Evolutionary conservation across 768 basidiomycete species (phyloP).

Genomic region (Pisolithus marmoratus): DNA sequence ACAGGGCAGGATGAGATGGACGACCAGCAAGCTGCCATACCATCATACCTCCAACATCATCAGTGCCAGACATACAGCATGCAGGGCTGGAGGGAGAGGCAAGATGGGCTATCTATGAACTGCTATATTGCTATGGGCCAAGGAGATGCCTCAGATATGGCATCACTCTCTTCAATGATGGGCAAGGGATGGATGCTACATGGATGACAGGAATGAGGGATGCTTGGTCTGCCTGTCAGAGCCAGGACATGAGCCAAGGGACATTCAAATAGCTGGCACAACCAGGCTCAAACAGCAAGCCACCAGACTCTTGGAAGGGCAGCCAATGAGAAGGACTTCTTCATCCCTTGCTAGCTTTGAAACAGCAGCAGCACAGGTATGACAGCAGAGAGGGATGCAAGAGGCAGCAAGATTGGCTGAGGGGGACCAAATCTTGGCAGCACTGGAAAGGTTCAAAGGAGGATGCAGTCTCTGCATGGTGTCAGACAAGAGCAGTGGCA

Average conservation of each 20-base stretch:
- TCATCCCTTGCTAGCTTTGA: too few species aligned
- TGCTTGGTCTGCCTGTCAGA: background rate
- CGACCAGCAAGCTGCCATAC: background rate
- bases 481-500: background rate
- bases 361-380: too few species aligned
- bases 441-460: too few species aligned
- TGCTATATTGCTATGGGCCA: background rate
- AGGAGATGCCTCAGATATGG: conserved; percentile 1
- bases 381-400: too few species aligned
- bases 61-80: background rate
- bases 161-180: background rate
- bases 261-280: background rate
- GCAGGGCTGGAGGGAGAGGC: background rate
- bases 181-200: background rate
- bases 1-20: conserved; percentile 14
- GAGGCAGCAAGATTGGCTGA: too few species aligned
- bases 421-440: too few species aligned
- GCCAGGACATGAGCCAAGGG: background rate
- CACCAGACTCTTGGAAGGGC: too few species aligned
- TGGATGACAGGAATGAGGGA: background rate
- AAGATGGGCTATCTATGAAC: background rate
- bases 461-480: too few species aligned
- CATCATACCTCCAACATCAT: background rate
- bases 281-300: background rate
- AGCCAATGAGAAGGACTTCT: too few species aligned